Conservation (phyloP, 2,329 filamentous ascomycete genomes). For the Verticillium zaregamsianum region DNA sequence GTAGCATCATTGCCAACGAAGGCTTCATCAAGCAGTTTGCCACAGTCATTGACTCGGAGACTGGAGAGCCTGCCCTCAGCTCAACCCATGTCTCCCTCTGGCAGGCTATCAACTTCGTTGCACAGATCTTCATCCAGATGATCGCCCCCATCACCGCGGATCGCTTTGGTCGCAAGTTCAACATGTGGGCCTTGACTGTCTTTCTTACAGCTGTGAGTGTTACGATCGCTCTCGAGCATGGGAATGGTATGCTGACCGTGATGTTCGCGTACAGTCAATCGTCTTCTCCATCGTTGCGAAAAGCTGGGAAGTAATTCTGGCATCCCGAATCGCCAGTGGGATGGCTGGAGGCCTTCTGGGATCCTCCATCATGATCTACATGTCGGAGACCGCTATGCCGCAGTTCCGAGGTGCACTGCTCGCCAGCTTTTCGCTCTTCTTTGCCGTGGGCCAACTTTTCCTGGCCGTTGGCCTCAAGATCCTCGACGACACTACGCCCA, state of each 20-base stretch:
- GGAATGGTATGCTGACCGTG: not conserved
- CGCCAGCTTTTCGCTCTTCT: conserved; percentile 4
- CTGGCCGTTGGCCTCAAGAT: conserved; percentile 5
- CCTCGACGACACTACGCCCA: conserved; percentile 1
- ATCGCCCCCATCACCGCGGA: conserved; percentile 4
- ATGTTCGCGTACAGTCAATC: not conserved
- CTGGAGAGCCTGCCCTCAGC: not conserved
- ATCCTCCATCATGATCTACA: conserved; percentile 5
- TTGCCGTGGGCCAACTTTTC: conserved; percentile 6
- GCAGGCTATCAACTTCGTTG: conserved; percentile 2
- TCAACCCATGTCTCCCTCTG: conserved; percentile 1
- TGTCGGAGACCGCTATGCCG: conserved; percentile 5
- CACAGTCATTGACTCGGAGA: conserved; percentile 1
- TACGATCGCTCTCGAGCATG: not conserved
- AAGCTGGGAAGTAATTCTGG: conserved; percentile 5
- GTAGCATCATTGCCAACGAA: conserved; percentile 4
- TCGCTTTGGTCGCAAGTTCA: conserved; percentile 4
- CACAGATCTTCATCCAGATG: conserved; percentile 2
- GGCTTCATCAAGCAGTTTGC: conserved; percentile 7
- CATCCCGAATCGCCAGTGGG: not conserved
- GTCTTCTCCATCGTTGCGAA: not conserved
- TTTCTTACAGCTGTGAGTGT: conserved; percentile 2
- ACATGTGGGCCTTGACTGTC: conserved; percentile 3
- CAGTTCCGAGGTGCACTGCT: conserved; percentile 5
- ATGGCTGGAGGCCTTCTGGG: conserved; percentile 1